Conservation (phyloP, 148 eudicot species). For the Rhododendron ferrugineum region DNA sequence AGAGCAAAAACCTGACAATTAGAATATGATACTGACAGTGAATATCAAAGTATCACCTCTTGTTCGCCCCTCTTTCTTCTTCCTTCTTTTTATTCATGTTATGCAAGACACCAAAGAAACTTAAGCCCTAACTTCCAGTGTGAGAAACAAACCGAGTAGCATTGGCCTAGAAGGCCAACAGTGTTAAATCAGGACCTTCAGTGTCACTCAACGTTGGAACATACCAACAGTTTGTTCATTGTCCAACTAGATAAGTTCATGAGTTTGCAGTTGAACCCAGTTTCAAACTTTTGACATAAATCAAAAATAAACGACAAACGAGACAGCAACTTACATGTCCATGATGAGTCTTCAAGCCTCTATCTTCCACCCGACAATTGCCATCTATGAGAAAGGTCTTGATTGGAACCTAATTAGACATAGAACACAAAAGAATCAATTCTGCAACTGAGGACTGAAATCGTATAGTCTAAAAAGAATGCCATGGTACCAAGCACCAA, state of each 20-base stretch:
- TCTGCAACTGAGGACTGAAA: neutral
- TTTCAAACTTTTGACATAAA: neutral
- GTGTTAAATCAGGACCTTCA: neutral
- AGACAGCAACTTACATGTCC: conserved; percentile 76
- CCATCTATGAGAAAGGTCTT: conserved; percentile 93
- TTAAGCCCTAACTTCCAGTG: neutral
- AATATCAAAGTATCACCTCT: neutral
- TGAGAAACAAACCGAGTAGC: neutral
- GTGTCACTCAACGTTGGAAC: neutral
- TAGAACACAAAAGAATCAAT: conserved; percentile 8
- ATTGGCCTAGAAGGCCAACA: neutral
- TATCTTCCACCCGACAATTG: conserved; percentile 96
- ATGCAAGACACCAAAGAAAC: neutral
- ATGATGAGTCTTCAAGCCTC: conserved; percentile 97
- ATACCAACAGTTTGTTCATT: neutral
- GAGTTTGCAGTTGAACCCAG: neutral
- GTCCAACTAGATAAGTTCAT: neutral
- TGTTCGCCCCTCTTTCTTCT: neutral
- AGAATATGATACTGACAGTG: neutral
- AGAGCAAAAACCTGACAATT: neutral
- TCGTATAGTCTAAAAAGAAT: neutral
- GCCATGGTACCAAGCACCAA: neutral
- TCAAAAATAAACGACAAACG: neutral
- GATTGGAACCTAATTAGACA: conserved; percentile 62
- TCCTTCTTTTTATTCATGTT: neutral